Evolutionary conservation across 768 basidiomycete genomes (phyloP).

Genomic region (Lentinula sp.): DNA sequence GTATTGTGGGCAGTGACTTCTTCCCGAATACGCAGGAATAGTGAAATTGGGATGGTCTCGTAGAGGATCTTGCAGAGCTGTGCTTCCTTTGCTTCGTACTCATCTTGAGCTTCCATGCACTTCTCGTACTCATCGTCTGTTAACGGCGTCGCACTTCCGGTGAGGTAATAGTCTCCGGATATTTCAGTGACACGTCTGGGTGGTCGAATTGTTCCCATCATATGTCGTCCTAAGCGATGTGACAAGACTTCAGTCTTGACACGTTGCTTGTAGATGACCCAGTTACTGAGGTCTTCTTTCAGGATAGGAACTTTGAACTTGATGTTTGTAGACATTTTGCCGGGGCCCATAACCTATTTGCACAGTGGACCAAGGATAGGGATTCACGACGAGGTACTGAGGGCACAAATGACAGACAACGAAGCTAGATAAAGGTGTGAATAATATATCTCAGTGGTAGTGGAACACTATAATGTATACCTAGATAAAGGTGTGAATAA

Average conservation of each 20-base stretch:
- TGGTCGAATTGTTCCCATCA: conserved; percentile 4
- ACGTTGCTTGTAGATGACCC: conserved; percentile 20
- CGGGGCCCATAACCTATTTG: conserved; percentile 25
- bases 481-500: too few species aligned
- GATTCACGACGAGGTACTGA: too few species aligned
- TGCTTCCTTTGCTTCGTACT: conserved; percentile 19
- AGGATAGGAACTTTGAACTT: conserved; percentile 16
- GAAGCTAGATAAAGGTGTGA: background rate
- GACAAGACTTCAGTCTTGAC: conserved; percentile 16
- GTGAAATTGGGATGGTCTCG: conserved; percentile 14
- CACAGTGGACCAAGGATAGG: too few species aligned
- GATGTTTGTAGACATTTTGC: background rate
- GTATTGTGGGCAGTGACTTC: conserved; percentile 11
- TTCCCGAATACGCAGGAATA: conserved; percentile 18
- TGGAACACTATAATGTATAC: background rate
- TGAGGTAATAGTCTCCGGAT: conserved; percentile 10
- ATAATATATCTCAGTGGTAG: background rate
- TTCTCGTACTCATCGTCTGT: conserved; percentile 15
- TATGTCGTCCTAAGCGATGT: conserved; percentile 20
- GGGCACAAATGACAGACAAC: too few species aligned
- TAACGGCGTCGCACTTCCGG: background rate
- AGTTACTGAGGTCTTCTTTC: conserved; percentile 22
- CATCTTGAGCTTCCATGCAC: conserved; percentile 13
- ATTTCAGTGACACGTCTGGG: conserved; percentile 10
- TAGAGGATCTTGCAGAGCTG: conserved; percentile 19